Percentiles rank a stretch among this genome's conserved stretches.
phyloP scores from a whole-genome alignment of 169 alveolate species.

The Plasmodium blacklocki region DNA sequence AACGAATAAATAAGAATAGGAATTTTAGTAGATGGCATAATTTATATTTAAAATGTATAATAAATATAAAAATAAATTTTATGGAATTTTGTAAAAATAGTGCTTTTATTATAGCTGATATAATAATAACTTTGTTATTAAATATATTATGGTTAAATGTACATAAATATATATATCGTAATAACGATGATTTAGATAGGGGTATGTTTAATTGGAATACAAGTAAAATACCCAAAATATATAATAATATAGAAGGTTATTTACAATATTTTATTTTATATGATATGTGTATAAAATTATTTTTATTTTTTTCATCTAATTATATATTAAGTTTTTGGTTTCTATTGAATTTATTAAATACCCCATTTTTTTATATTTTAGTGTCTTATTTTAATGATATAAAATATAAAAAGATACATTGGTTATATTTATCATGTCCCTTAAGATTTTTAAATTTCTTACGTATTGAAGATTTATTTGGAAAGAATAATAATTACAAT shows the following conservation, averaged over 20 bases:
- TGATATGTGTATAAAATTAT: slow-evolving; percentile 49
- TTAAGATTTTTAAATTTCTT: slow-evolving; percentile 63
- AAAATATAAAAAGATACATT: slow-evolving; percentile 11
- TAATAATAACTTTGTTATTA: slow-evolving; percentile 36
- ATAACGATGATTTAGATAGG: slow-evolving; percentile 20
- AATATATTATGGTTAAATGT: slow-evolving; percentile 39
- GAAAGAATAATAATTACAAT: slow-evolving; percentile 16
- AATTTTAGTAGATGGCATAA: slow-evolving; percentile 42
- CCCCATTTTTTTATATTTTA: slow-evolving; percentile 60
- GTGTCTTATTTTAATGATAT: slow-evolving; percentile 21
- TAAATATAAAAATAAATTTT: slow-evolving; percentile 35
- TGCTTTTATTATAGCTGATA: slow-evolving; percentile 62
- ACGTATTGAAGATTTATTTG: slow-evolving; percentile 61
- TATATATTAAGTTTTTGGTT: slow-evolving; percentile 69
- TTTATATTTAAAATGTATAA: slow-evolving; percentile 24
- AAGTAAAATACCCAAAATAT: slow-evolving; percentile 24
- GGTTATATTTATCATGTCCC: slow-evolving; percentile 72
- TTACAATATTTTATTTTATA: slow-evolving; percentile 59
- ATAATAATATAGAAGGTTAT: slow-evolving; percentile 55
- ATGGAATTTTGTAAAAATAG: slow-evolving; percentile 56
- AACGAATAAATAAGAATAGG: slow-evolving; percentile 9
- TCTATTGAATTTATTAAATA: slow-evolving; percentile 42
- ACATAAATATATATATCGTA: slow-evolving; percentile 24
- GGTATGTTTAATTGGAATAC: slow-evolving; percentile 78
- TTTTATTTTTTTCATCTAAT: slow-evolving; percentile 44